A percentile compares a stretch with the other conserved stretches of the same genome.
These are phyloP conservation scores for Aspergillus haitiensis DNA, from an alignment of 495 filamentous ascomycete genomes.

Conservation along the genomic window DNA sequence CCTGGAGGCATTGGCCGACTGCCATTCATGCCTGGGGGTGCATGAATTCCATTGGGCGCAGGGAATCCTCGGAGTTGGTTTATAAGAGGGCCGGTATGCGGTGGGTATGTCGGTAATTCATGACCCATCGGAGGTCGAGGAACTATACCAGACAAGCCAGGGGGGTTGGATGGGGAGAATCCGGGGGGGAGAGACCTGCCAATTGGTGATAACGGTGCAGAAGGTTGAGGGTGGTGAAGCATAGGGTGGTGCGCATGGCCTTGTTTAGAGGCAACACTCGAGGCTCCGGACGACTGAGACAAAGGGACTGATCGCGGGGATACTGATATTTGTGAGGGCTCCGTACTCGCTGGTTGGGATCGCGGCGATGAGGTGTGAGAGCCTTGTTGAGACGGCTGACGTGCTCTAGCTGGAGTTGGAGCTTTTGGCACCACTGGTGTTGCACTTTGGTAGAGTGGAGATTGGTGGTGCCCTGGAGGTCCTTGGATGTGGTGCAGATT, in stretches of 20 bases:
- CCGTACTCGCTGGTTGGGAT: conserved; percentile 43
- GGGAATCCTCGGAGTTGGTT: conserved; percentile 54
- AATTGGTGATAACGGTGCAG: conserved; percentile 55
- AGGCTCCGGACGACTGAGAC: conserved; percentile 36
- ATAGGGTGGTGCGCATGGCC: conserved; percentile 36
- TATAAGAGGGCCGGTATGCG: conserved; percentile 44
- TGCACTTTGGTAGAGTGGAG: conserved; percentile 74
- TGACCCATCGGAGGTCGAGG: conserved; percentile 40
- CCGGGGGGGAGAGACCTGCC: conserved; percentile 54
- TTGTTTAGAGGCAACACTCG: conserved; percentile 33
- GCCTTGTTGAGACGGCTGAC: conserved; percentile 80
- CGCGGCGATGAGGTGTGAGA: conserved; percentile 67
- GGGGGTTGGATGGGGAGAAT: conserved; percentile 53
- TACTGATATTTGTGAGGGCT: conserved; percentile 40
- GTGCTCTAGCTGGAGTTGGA: conserved; percentile 71
- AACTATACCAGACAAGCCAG: conserved; percentile 56
- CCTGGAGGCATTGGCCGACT: conserved; percentile 59
- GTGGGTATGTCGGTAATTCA: conserved; percentile 58
- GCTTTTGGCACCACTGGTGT: conserved; percentile 82
- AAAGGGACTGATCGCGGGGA: conserved; percentile 45
- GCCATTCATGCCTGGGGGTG: conserved; percentile 59
- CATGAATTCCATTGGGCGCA: conserved; percentile 57
- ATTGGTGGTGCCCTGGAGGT: conserved; percentile 52
- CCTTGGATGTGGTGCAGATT: conserved; percentile 52
- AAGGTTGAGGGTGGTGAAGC: conserved; percentile 51